Percentiles rank a stretch among this genome's conserved stretches.
Conservation (phyloP, 176 grass and related monocot genomes). For the maize (Zea mays) region DNA sequence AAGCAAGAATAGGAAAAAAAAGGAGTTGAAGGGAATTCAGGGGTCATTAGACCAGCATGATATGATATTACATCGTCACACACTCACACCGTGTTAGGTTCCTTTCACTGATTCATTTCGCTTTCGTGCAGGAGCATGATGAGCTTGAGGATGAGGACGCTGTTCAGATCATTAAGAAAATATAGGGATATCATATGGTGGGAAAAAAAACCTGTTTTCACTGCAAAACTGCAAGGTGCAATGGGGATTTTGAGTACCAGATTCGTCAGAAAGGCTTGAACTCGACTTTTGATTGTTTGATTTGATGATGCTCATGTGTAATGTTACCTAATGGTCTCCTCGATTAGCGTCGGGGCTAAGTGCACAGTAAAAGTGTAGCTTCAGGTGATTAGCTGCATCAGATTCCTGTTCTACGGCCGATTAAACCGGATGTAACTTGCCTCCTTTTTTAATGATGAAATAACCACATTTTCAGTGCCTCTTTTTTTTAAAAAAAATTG, state of each 20-base stretch:
- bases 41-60: neutral
- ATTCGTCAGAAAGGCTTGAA: neutral
- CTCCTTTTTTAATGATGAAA: no score
- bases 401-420: no score
- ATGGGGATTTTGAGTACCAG: slow-evolving; percentile 30
- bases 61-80: neutral
- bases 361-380: no score
- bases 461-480: no score
- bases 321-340: neutral
- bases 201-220: neutral
- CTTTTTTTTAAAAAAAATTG: neutral
- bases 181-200: slow-evolving; percentile 37
- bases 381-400: no score
- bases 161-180: slow-evolving; percentile 95
- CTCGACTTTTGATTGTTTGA: neutral
- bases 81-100: neutral
- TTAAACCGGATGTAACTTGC: no score
- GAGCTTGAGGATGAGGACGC: slow-evolving; percentile 98
- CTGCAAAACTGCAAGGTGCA: neutral
- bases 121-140: slow-evolving; percentile 57
- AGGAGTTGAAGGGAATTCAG: no score
- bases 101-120: neutral
- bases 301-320: slow-evolving; percentile 2
- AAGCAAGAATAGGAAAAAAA: no score
- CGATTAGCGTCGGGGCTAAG: no score